Evolutionary conservation across 2,329 filamentous ascomycete genomes (phyloP), one percentile per base, ranked within the genome.

Genomic region (Westerdykella ornata): DNA sequence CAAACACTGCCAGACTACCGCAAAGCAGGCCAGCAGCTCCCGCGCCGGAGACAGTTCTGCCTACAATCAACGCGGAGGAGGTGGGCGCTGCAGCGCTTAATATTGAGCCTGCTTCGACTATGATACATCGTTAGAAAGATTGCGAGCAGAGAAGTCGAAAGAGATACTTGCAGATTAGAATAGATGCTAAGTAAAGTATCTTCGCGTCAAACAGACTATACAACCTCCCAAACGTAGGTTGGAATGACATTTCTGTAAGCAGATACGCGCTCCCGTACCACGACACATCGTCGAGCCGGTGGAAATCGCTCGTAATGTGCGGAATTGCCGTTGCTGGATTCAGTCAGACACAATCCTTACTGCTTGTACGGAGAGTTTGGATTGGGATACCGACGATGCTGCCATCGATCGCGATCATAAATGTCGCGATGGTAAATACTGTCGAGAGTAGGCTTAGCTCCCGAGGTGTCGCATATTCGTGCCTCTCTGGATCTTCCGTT

Each of bases 1-100:
- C 63, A 53, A 40, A 65, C 61, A 18, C 61, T 64, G 37, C 68
- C 70, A 18, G 48, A 49, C 44, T 63, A 67, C 43, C 68, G 57
- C 41, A 67, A 63, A 36, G 66, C 9, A 73, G 64, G 14, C 70
- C 70, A 13, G 68, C 68, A 6, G 58, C 57, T 2, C 69, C 71
- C 0, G 70, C 37, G 18, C 71, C 71, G 22, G 68, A 57, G 14
- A 73, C 53, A 1, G 66, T 63, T 16, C 69, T 55, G 14, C 44
- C 71, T 28, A 71, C 50, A 42, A 73, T 70, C 15, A 73, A 52
- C 14, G 67, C 65, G 5, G 15, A 55, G 14, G 67, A 69, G 37
- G 56, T 67, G 55, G 35, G 44, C 3, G 54, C 48, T 2, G 43
- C 39, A 12, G 53, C 69, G 40, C 65, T 69, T 34, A 71, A 53